Evolutionary conservation across 805 yeast species (phyloP).

Genomic region (Wickerhamiella qilinensis): DNA sequence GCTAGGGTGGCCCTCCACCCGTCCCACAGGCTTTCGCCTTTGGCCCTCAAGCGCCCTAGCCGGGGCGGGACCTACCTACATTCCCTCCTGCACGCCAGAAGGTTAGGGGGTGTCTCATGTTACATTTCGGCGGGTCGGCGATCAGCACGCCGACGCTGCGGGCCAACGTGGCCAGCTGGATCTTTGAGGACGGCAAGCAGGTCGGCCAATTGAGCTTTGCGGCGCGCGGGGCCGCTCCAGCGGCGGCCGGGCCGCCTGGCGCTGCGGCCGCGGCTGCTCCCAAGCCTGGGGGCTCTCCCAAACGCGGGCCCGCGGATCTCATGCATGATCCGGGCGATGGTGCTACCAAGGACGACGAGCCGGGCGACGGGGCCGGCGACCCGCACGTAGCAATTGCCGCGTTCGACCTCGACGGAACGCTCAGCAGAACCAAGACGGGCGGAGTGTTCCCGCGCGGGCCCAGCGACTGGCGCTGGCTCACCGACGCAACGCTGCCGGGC

Average conservation of each 20-base stretch:
- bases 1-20: too few species aligned
- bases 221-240: background rate
- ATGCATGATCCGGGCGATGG: too few species aligned
- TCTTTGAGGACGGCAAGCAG: background rate
- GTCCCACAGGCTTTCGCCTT: too few species aligned
- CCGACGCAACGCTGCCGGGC: conserved; percentile 7
- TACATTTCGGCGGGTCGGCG: background rate
- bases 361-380: background rate
- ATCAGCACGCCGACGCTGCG: background rate
- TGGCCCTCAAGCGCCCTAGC: too few species aligned
- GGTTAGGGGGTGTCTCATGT: background rate
- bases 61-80: too few species aligned
- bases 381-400: conserved; percentile 40
- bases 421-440: conserved; percentile 52
- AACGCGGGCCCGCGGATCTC: too few species aligned
- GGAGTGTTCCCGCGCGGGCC: conserved; percentile 38
- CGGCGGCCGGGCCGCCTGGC: background rate
- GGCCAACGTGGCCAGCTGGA: conserved; percentile 1
- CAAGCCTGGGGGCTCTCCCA: too few species aligned
- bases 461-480: conserved; percentile 60
- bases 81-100: too few species aligned
- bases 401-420: conserved; percentile 76
- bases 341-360: too few species aligned
- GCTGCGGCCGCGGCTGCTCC: background rate
- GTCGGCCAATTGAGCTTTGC: background rate